Evolutionary conservation across 495 filamentous ascomycete genomes (phyloP).

Genomic region (Penicillium turbatum): DNA sequence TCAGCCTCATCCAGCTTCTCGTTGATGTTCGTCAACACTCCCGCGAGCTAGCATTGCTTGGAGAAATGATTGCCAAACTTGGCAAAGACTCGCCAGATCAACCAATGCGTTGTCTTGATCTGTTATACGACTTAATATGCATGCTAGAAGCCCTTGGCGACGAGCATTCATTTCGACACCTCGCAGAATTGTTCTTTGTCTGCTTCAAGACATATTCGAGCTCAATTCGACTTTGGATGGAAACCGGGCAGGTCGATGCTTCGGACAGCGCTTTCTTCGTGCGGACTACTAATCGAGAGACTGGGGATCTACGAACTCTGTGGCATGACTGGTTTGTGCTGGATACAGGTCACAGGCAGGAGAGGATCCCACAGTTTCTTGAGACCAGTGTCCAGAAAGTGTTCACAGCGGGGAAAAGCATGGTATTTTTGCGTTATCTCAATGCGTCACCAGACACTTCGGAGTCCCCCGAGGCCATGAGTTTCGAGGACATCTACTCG

Average conservation of each 20-base stretch:
- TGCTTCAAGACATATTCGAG: constrained; percentile 80
- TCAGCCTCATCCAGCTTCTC: constrained; percentile 59
- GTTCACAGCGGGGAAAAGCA: constrained; percentile 82
- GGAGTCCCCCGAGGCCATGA: constrained; percentile 32
- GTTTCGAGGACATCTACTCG: constrained; percentile 53
- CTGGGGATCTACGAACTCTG: constrained; percentile 57
- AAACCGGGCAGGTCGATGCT: constrained; percentile 63
- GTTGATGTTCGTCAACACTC: constrained; percentile 53
- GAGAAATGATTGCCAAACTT: constrained; percentile 39
- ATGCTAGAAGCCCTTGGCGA: constrained; percentile 66
- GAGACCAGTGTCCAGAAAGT: constrained; percentile 62
- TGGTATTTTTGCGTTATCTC: constrained; percentile 71
- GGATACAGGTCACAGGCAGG: constrained; percentile 44
- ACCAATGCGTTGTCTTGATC: constrained; percentile 63
- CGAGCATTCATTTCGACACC: constrained; percentile 51
- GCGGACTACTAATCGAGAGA: constrained; percentile 46
- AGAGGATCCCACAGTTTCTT: constrained; percentile 72
- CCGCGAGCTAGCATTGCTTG: constrained; percentile 52
- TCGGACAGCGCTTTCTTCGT: constrained; percentile 71
- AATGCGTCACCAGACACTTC: constrained; percentile 22
- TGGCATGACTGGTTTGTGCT: constrained; percentile 77
- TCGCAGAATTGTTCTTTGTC: constrained; percentile 68
- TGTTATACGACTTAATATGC: constrained; percentile 65
- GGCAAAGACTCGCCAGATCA: constrained; percentile 23
- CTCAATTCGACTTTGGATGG: constrained; percentile 81